These are phyloP conservation scores for Nitzschia inconspicua DNA, from an alignment of 108 stramenopile genomes.

Conservation along the genomic window DNA sequence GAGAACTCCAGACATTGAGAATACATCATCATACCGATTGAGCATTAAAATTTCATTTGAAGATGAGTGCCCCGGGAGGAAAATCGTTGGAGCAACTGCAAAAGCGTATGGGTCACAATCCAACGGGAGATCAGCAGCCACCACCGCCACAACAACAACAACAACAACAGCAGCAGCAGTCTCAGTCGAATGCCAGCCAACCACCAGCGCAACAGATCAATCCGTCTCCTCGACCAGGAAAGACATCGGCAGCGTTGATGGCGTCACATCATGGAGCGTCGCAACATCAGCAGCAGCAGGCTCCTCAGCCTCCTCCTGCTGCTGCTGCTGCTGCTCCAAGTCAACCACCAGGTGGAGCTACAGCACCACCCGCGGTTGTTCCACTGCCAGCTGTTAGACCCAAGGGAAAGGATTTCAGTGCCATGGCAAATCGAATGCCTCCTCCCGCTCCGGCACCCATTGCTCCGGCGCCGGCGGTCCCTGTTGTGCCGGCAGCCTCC, in stretches of 20 bases:
- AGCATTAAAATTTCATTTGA: no score
- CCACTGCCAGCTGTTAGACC: constrained; percentile 23
- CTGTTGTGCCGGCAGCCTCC: constrained; percentile 6
- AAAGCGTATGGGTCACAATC: constrained; percentile 27
- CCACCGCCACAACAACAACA: constrained; percentile 17
- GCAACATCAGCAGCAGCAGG: constrained; percentile 12
- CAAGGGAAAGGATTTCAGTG: constrained; percentile 82
- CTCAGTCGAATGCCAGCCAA: not conserved
- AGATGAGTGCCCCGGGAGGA: constrained; percentile 23
- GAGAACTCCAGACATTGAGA: no score
- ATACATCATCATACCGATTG: no score
- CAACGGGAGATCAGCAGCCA: constrained; percentile 15
- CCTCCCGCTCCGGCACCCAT: not conserved
- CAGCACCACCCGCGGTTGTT: not conserved
- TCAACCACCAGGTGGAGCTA: constrained; percentile 7
- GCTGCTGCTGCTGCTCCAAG: constrained; percentile 12
- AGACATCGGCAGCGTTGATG: constrained; percentile 16
- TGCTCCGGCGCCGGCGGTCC: constrained; percentile 6
- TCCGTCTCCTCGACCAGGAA: constrained; percentile 18
- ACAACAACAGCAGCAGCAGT: constrained; percentile 12
- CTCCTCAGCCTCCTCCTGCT: constrained; percentile 15
- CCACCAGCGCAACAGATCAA: not conserved
- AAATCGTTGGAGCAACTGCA: constrained; percentile 54
- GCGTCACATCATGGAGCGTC: constrained; percentile 21
- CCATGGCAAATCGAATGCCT: constrained; percentile 54